Base-by-base conservation (phyloP, 192 early-diverging fungal genomes). In the Funneliformis mosseae region DNA sequence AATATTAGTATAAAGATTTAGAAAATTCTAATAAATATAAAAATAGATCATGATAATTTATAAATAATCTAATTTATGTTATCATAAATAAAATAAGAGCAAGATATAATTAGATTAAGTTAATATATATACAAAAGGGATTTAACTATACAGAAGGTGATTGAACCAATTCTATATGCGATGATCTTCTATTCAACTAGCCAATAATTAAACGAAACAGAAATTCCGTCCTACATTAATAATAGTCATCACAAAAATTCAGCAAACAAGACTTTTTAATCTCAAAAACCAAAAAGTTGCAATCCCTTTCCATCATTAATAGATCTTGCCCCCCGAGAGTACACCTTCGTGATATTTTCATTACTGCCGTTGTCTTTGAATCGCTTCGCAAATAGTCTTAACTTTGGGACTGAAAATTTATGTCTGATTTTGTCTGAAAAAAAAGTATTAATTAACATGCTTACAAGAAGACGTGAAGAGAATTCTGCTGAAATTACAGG, bases 401-500 rank as follows among this genome's bases (percentile, higher is more conserved):
- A 28, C 23, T 66, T 33, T 33, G 23, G 64, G 64, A 66, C 64
- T 66, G 23, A n/a, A 66, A 66, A 33, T 66, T 33, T 66, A 66
- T 66, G 64, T 33, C 33, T 33, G 12, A 18, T 55, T 55, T 55
- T 55, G 14, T 55, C 48, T 66, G 64, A 12, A 5, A 66, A 25
- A 23, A 25, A 66, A 33, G 23, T 33, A n/a, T 25, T 38, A 48
- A 74, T 14, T 9, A 59, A 48, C 18, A 76, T 76, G 74, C 38
- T 76, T 18, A 76, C 74, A 62, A 46, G 74, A 62, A 76, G 74
- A 76, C 74, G 74, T 59, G 74, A 76, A 45, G 74, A 76, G 62
- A 76, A 59, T 41, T 63, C 55, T 39, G 74, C 59, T 14, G 28
- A 70, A 70, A 21, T 70, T 23, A n/a, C 55, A 3, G 23, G 42